These are phyloP conservation scores for Debaryomyces sp. DNA, from an alignment of 1,139 yeast genomes.

Conservation along the genomic window DNA sequence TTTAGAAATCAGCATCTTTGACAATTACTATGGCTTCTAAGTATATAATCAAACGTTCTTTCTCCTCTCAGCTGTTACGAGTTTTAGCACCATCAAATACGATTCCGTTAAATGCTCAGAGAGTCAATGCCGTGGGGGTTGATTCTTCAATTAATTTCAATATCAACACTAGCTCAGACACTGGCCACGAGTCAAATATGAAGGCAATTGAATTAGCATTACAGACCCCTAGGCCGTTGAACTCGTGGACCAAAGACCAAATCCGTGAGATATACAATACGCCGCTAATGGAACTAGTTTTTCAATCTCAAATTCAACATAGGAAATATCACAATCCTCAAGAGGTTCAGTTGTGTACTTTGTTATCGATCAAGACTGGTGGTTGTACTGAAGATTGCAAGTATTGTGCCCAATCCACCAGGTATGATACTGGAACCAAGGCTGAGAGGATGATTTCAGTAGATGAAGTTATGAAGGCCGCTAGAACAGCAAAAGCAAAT, in stretches of 20 bases:
- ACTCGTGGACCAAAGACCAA: slow-evolving; percentile 63
- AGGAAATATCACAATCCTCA: slow-evolving; percentile 66
- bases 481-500: slow-evolving; percentile 63
- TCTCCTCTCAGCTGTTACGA: background rate
- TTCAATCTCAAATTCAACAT: slow-evolving; percentile 67
- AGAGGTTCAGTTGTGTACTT: slow-evolving; percentile 75
- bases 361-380: slow-evolving; percentile 75
- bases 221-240: slow-evolving; percentile 35
- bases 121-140: slow-evolving; percentile 6
- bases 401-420: slow-evolving; percentile 75
- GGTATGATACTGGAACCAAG: slow-evolving; percentile 68
- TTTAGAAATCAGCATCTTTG: background rate
- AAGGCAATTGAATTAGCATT: slow-evolving; percentile 20
- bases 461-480: slow-evolving; percentile 65
- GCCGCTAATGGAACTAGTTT: slow-evolving; percentile 66
- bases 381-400: slow-evolving; percentile 84
- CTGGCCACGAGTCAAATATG: background rate
- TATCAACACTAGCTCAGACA: slow-evolving; percentile 8
- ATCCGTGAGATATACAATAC: slow-evolving; percentile 60
- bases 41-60: background rate
- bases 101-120: background rate
- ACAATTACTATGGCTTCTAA: background rate
- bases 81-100: background rate
- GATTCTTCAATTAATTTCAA: slow-evolving; percentile 15
- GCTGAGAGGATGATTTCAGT: slow-evolving; percentile 66